Evolutionary conservation across 129 eudicot genomes (phyloP).

Genomic region (Artemisia argyi): DNA sequence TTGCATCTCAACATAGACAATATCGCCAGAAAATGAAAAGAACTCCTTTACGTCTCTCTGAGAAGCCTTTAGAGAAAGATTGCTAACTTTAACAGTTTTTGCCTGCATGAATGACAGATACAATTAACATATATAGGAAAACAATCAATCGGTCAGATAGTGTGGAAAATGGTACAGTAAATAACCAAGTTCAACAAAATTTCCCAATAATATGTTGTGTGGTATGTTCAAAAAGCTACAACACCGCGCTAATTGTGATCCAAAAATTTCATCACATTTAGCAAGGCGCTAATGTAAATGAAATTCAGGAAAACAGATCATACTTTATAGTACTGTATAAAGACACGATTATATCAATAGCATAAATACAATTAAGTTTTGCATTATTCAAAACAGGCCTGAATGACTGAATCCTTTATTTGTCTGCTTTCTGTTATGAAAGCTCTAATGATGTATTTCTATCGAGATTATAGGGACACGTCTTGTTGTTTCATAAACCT

Average conservation of each 20-base stretch:
- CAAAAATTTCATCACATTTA: not conserved
- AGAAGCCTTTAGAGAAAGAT: constrained; percentile 79
- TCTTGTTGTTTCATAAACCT: not conserved
- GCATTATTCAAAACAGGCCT: not conserved
- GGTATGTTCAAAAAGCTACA: constrained; percentile 4
- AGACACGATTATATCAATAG: not conserved
- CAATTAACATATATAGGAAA: not conserved
- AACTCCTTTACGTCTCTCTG: constrained; percentile 77
- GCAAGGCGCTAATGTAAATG: not conserved
- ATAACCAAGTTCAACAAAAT: not conserved
- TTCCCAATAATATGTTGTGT: not conserved
- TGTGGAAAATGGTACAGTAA: too few species aligned
- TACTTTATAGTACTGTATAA: not conserved
- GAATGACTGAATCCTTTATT: not conserved
- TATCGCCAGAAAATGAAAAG: constrained; percentile 90
- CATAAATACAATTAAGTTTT: not conserved
- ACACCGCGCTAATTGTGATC: not conserved
- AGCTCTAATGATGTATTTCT: not conserved
- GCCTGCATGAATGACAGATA: constrained; percentile 39
- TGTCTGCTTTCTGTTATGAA: constrained; percentile 20
- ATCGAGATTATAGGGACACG: not conserved
- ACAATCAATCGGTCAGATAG: not conserved
- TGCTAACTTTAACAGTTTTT: constrained; percentile 81
- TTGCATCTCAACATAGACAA: constrained; percentile 77
- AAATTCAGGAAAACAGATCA: not conserved